A percentile compares a stretch with the other conserved stretches of the same genome.
Evolutionary conservation across 208 protist genomes (phyloP).

Genomic region (Strigomonas culicis): DNA sequence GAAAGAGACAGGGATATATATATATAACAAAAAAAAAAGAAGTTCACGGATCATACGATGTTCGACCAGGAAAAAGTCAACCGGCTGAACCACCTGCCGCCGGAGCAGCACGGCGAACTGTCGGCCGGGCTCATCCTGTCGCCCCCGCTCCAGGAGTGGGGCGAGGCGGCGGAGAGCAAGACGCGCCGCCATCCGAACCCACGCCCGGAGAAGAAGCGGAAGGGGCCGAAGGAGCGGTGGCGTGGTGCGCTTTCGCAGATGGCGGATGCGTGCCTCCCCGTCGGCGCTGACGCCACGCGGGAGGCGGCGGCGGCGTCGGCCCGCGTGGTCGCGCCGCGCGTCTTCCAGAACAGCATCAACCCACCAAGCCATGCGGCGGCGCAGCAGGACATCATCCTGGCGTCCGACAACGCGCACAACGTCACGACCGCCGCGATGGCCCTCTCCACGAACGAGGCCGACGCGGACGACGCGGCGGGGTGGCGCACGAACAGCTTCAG

Average conservation of each 20-base stretch:
- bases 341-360: background rate
- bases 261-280: too few species aligned
- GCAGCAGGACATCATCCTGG: background rate
- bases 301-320: background rate
- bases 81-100: background rate
- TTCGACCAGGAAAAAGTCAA: background rate
- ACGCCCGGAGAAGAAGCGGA: too few species aligned
- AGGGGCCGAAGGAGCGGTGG: too few species aligned
- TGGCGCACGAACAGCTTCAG: background rate
- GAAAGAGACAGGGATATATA: background rate
- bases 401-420: background rate
- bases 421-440: background rate
- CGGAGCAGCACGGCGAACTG: constrained; percentile 1
- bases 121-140: background rate
- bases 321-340: background rate
- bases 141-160: too few species aligned
- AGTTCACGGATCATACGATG: background rate
- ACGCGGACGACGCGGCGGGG: background rate
- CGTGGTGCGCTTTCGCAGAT: too few species aligned
- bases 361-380: background rate
- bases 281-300: too few species aligned
- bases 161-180: too few species aligned
- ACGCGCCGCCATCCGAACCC: too few species aligned
- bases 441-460: background rate
- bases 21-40: background rate